Percentiles rank a stretch among this genome's conserved stretches.
Conservation (phyloP, 1,139 yeast genomes). For the Geotrichum histeridarum region DNA sequence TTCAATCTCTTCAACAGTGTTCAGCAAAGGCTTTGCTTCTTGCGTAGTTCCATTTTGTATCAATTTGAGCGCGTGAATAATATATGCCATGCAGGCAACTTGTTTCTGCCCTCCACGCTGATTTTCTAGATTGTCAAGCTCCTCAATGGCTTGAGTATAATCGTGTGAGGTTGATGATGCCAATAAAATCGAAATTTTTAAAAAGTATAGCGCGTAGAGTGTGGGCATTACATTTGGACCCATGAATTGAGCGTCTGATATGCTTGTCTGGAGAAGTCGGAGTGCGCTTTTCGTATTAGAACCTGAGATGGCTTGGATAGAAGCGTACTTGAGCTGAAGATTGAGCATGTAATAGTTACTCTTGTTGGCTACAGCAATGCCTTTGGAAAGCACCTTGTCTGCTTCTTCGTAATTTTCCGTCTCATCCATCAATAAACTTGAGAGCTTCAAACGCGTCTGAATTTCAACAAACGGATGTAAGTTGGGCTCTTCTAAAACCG, state of each 20-base stretch:
- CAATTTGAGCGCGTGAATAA: constrained; percentile 15
- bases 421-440: constrained; percentile 16
- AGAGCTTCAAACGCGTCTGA: constrained; percentile 19
- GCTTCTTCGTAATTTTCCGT: constrained; percentile 17
- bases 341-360: constrained; percentile 13
- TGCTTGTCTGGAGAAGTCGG: constrained; percentile 5
- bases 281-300: constrained; percentile 10
- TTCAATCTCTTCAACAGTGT: constrained; percentile 11
- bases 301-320: constrained; percentile 14
- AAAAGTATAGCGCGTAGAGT: constrained; percentile 4
- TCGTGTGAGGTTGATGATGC: constrained; percentile 9
- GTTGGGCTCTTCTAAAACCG: constrained; percentile 18
- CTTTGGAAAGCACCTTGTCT: constrained; percentile 15
- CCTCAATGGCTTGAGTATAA: constrained; percentile 14
- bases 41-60: constrained; percentile 11
- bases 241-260: constrained; percentile 14
- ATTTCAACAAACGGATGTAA: constrained; percentile 18
- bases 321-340: constrained; percentile 16
- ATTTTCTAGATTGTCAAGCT: constrained; percentile 11
- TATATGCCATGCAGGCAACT: constrained; percentile 14
- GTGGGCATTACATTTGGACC: constrained; percentile 7
- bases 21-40: constrained; percentile 4
- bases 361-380: constrained; percentile 18
- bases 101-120: constrained; percentile 12
- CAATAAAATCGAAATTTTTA: constrained; percentile 11